These are phyloP conservation scores for Stephania yunnanensis DNA, from an alignment of 164 flowering plant species.

Conservation along the genomic window DNA sequence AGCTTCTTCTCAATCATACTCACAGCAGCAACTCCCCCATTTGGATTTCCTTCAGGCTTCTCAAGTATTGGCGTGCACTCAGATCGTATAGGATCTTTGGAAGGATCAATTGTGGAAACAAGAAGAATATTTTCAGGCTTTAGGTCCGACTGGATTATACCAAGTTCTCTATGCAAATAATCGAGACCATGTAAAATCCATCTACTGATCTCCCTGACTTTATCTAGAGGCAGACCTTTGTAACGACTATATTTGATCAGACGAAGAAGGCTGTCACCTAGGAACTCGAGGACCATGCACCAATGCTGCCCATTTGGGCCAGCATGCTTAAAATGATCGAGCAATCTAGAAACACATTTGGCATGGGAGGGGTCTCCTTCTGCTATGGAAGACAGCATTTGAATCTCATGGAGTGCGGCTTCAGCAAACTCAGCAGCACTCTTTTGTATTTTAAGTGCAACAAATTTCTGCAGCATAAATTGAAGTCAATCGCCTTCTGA, in stretches of 20 bases:
- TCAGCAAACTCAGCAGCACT: slow-evolving; percentile 85
- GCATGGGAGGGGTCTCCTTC: slow-evolving; percentile 61
- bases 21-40: slow-evolving; percentile 45
- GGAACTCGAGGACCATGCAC: slow-evolving; percentile 90
- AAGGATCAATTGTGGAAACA: slow-evolving; percentile 68
- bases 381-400: slow-evolving; percentile 64
- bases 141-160: slow-evolving; percentile 80
- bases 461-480: slow-evolving; percentile 49
- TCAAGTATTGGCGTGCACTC: slow-evolving; percentile 63
- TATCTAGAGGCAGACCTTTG: slow-evolving; percentile 56
- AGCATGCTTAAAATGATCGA: slow-evolving; percentile 83
- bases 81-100: slow-evolving; percentile 77
- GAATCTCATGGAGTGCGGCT: slow-evolving; percentile 89
- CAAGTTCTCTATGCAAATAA: slow-evolving; percentile 78
- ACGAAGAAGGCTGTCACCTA: slow-evolving; percentile 83
- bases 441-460: slow-evolving; percentile 90
- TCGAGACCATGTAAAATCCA: slow-evolving; percentile 75
- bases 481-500: background rate
- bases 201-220: slow-evolving; percentile 77
- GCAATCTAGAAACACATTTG: slow-evolving; percentile 51
- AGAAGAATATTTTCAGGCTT: slow-evolving; percentile 94
- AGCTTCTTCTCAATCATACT: slow-evolving; percentile 64
- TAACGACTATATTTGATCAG: slow-evolving; percentile 66
- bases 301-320: slow-evolving; percentile 96
- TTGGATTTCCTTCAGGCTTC: slow-evolving; percentile 70